phyloP scores from a whole-genome alignment of 2,329 filamentous ascomycete genomes.

The Aspergillus quadricinctus region DNA sequence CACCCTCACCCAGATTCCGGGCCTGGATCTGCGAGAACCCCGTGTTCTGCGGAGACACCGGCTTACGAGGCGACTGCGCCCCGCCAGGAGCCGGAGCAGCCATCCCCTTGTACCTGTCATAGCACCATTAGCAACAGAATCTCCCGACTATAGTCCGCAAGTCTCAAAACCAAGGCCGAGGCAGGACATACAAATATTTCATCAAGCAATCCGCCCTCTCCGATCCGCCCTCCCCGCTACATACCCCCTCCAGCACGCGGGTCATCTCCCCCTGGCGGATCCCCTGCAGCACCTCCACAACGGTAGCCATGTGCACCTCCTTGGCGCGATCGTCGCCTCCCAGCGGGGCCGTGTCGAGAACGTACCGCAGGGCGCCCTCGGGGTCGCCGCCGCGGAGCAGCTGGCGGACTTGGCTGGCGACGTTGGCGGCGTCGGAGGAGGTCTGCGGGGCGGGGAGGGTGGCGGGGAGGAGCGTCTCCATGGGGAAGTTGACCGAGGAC shows the following conservation, averaged over 20 bases:
- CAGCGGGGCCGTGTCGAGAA: conserved; percentile 79
- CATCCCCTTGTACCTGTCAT: conserved; percentile 86
- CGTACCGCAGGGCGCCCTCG: conserved; percentile 79
- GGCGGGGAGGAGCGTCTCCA: conserved; percentile 73
- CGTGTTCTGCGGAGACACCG: conserved; percentile 69
- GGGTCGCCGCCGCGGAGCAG: conserved; percentile 79
- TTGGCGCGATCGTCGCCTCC: conserved; percentile 51
- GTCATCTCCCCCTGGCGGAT: conserved; percentile 97
- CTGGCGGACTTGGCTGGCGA: conserved; percentile 80
- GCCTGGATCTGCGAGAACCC: conserved; percentile 78
- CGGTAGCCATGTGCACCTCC: conserved; percentile 81
- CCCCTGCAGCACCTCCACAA: conserved; percentile 89
- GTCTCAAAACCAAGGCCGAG: not conserved
- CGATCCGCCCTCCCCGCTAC: conserved; percentile 70
- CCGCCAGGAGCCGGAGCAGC: conserved; percentile 39
- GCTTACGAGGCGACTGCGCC: conserved; percentile 47
- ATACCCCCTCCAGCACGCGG: conserved; percentile 76
- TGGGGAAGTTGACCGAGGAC: conserved; percentile 86
- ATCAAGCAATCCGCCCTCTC: conserved; percentile 89
- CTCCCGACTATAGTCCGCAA: not conserved
- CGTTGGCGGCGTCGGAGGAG: conserved; percentile 71
- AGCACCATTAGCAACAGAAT: not conserved
- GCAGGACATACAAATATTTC: conserved; percentile 80
- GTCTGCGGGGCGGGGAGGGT: conserved; percentile 63
- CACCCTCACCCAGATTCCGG: conserved; percentile 56